phyloP scores from a whole-genome alignment of 305 asterid genomes.

The Solanum hybrid region DNA sequence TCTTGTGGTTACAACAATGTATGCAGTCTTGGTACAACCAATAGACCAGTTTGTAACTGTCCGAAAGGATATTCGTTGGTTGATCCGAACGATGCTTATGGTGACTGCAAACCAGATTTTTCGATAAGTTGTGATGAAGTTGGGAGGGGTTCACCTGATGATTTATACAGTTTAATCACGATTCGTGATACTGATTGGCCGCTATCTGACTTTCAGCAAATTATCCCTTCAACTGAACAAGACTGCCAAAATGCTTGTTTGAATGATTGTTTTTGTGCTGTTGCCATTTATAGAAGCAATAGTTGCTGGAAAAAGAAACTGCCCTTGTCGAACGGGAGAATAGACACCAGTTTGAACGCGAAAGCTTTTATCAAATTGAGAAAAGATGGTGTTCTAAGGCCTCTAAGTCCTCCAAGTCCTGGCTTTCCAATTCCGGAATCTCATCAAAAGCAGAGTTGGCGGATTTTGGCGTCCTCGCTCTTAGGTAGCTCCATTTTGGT shows the following conservation, averaged over 20 bases:
- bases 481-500: slow-evolving; percentile 44
- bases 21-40: slow-evolving; percentile 3
- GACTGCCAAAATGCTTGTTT: slow-evolving; percentile 17
- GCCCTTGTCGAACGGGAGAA: slow-evolving; percentile 46
- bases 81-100: slow-evolving; percentile 25
- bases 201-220: neutral
- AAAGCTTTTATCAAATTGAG: slow-evolving; percentile 35
- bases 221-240: neutral
- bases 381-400: slow-evolving; percentile 16
- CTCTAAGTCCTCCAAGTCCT: neutral
- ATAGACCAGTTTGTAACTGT: slow-evolving; percentile 28
- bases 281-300: slow-evolving; percentile 13
- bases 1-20: slow-evolving; percentile 31
- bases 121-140: slow-evolving; percentile 23
- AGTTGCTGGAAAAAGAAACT: slow-evolving; percentile 54
- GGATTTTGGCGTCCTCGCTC: slow-evolving; percentile 24
- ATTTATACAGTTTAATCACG: neutral
- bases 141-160: slow-evolving; percentile 1
- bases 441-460: slow-evolving; percentile 6
- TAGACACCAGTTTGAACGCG: neutral
- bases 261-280: slow-evolving; percentile 41
- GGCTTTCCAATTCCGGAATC: neutral
- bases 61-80: slow-evolving; percentile 29
- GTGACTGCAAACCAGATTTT: slow-evolving; percentile 31
- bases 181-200: slow-evolving; percentile 12